These are phyloP conservation scores for Leucosporidium yakuticum DNA, from an alignment of 768 basidiomycete species.

Conservation along the genomic window DNA sequence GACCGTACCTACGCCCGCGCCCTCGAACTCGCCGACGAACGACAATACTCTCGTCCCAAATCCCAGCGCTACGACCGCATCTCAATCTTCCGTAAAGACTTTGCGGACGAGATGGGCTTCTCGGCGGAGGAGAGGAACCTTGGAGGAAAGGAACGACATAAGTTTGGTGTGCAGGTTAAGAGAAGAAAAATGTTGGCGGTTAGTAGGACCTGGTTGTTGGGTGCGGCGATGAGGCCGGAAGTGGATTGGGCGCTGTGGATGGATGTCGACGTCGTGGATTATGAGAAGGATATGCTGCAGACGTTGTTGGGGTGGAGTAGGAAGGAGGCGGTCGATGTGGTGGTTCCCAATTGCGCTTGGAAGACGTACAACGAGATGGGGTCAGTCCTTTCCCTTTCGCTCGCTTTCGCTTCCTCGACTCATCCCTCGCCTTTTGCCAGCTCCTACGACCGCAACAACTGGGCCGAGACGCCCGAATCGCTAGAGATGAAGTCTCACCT, in stretches of 20 bases:
- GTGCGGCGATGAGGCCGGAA: slow-evolving; percentile 6
- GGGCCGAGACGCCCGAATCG: slow-evolving; percentile 35
- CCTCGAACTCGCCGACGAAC: slow-evolving; percentile 26
- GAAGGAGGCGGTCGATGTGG: slow-evolving; percentile 7
- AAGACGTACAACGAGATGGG: slow-evolving; percentile 31
- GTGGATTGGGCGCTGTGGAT: slow-evolving; percentile 37
- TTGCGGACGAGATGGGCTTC: not conserved
- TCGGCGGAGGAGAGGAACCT: not conserved
- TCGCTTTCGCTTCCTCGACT: too few relatives aligned
- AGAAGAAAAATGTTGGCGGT: slow-evolving; percentile 6
- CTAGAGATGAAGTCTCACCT: slow-evolving; percentile 15
- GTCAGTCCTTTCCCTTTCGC: slow-evolving; percentile 1
- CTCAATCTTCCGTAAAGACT: slow-evolving; percentile 13
- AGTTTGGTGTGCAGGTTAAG: slow-evolving; percentile 4
- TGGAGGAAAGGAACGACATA: slow-evolving; percentile 8
- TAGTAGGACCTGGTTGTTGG: slow-evolving; percentile 21
- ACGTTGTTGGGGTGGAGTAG: slow-evolving; percentile 17
- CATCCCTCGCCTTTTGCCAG: too few relatives aligned
- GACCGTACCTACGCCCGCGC: slow-evolving; percentile 18
- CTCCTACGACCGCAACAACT: slow-evolving; percentile 37
- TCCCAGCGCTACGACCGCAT: slow-evolving; percentile 1
- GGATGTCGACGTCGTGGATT: slow-evolving; percentile 33
- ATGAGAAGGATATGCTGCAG: slow-evolving; percentile 23
- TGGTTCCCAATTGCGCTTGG: slow-evolving; percentile 25
- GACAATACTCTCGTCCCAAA: slow-evolving; percentile 6